These are phyloP conservation scores for Eragrostis nindensis DNA, from an alignment of 176 grass and related monocot species.

Conservation along the genomic window DNA sequence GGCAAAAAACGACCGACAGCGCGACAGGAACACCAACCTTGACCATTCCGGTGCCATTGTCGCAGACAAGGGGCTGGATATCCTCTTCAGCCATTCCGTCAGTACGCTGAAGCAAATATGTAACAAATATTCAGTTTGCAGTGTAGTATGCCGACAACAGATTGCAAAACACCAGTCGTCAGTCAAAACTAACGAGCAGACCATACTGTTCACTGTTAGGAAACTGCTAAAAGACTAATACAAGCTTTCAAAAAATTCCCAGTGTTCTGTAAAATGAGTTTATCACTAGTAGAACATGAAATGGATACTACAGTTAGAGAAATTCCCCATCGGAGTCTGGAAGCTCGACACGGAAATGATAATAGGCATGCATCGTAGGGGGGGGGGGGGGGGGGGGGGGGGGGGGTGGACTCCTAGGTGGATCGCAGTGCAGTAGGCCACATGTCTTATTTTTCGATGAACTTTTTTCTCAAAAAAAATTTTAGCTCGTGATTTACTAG, in stretches of 20 bases:
- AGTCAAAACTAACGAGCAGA: background rate
- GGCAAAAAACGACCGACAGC: background rate
- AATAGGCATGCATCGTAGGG: too few relatives aligned
- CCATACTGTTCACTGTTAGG: background rate
- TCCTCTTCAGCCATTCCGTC: conserved; percentile 85
- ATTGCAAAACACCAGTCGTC: background rate
- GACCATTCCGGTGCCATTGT: conserved; percentile 95
- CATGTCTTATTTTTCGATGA: too few relatives aligned
- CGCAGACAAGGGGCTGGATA: conserved; percentile 80
- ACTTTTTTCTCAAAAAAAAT: too few relatives aligned
- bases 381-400: too few relatives aligned
- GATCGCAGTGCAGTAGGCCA: too few relatives aligned
- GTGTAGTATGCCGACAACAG: background rate
- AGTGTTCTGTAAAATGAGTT: background rate
- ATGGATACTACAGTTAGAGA: background rate
- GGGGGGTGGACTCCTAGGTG: too few relatives aligned
- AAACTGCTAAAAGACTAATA: background rate
- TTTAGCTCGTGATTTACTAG: too few relatives aligned
- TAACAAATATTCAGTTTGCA: background rate
- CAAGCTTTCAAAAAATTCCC: background rate
- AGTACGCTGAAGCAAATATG: conserved; percentile 16
- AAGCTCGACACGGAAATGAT: background rate
- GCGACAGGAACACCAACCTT: conserved; percentile 55
- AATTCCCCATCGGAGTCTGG: background rate
- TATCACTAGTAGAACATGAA: background rate